phyloP scores from a whole-genome alignment of 805 yeast genomes.

The Saccharomycopsis olivae region DNA sequence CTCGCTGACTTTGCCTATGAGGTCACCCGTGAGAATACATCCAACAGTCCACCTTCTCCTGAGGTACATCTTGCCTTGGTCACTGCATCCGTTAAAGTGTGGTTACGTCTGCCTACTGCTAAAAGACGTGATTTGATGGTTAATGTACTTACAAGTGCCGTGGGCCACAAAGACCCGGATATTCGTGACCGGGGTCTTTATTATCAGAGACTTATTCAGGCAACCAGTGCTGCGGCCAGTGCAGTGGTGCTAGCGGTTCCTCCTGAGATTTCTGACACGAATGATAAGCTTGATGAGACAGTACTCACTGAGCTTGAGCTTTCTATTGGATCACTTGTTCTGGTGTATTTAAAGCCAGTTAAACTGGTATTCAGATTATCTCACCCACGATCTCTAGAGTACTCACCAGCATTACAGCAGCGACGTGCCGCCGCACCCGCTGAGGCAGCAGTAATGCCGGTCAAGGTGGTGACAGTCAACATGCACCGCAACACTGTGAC shows the following conservation, averaged over 20 bases:
- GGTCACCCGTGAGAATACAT: constrained; percentile 56
- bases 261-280: constrained; percentile 56
- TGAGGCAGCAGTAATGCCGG: neutral
- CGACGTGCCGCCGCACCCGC: too few relatives aligned
- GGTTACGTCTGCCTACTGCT: constrained; percentile 44
- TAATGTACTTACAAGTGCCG: constrained; percentile 32
- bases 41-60: too few relatives aligned
- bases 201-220: constrained; percentile 72
- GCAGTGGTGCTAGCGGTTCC: constrained; percentile 46
- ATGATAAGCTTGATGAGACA: constrained; percentile 56
- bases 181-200: constrained; percentile 73
- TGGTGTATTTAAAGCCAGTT: constrained; percentile 76
- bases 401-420: constrained; percentile 7
- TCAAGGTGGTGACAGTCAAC: constrained; percentile 13
- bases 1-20: constrained; percentile 28
- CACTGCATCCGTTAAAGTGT: constrained; percentile 65
- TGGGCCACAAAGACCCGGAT: constrained; percentile 80
- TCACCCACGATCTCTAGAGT: constrained; percentile 37
- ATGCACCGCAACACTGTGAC: too few relatives aligned
- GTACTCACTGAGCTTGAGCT: constrained; percentile 74
- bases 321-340: constrained; percentile 70
- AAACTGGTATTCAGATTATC: constrained; percentile 63
- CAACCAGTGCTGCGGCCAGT: constrained; percentile 26
- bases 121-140: constrained; percentile 34
- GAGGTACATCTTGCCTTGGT: constrained; percentile 66